Percentiles rank a stretch among this genome's conserved stretches.
Conservation (phyloP, 805 yeast species). For the Diddensiella caesifluorescens region DNA sequence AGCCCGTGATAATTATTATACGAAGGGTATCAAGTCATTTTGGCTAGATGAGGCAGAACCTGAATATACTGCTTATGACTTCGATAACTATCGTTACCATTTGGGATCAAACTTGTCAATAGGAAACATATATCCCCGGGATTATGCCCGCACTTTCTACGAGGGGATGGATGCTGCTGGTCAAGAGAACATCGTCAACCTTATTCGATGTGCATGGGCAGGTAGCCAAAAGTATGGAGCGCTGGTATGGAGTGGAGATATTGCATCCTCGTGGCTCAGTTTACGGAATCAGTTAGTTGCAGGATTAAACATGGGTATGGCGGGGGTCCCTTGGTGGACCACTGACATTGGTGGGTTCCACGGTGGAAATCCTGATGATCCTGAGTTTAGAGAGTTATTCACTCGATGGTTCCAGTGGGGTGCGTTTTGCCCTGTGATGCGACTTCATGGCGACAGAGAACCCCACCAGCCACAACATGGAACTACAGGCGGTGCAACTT, state of each 20-base stretch:
- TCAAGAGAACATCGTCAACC: constrained; percentile 3
- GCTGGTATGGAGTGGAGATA: constrained; percentile 22
- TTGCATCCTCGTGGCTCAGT: constrained; percentile 20
- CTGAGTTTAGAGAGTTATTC: constrained; percentile 16
- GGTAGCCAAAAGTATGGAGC: constrained; percentile 22
- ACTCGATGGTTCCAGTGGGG: constrained; percentile 24
- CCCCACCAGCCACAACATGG: constrained; percentile 20
- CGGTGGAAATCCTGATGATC: constrained; percentile 19
- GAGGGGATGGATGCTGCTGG: constrained; percentile 15
- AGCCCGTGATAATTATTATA: constrained; percentile 16
- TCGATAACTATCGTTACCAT: constrained; percentile 20
- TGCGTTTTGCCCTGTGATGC: constrained; percentile 21
- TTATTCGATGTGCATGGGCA: constrained; percentile 21
- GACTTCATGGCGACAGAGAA: constrained; percentile 17
- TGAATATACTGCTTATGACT: constrained; percentile 20
- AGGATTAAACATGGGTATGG: constrained; percentile 22
- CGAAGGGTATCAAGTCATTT: constrained; percentile 17
- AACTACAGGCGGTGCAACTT: constrained; percentile 20
- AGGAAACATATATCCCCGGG: constrained; percentile 20
- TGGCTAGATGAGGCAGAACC: constrained; percentile 24
- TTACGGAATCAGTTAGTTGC: constrained; percentile 19
- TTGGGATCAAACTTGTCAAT: constrained; percentile 15
- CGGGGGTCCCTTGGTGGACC: constrained; percentile 24
- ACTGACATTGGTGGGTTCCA: constrained; percentile 23
- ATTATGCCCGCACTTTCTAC: constrained; percentile 18